Conservation (phyloP, 177 flowering plant species). For the Vitis hybrid region DNA sequence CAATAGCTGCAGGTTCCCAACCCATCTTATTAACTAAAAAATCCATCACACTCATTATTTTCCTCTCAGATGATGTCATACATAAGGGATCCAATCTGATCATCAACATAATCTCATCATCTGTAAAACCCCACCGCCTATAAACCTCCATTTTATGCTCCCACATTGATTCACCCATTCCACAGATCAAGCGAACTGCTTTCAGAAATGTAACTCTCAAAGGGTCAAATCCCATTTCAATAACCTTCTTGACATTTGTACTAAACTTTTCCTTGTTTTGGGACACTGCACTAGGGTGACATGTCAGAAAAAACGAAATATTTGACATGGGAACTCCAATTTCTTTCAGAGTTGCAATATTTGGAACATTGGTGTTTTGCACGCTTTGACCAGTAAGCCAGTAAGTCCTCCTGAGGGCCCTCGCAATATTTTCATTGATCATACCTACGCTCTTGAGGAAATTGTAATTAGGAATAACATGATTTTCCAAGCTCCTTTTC, state of each 20-base stretch:
- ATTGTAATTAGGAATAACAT: background rate
- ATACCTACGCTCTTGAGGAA: background rate
- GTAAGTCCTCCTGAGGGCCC: background rate
- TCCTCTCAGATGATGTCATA: too few species aligned
- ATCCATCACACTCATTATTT: too few species aligned
- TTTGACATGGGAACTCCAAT: slow-evolving; percentile 3
- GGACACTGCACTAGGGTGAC: background rate
- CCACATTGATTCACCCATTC: background rate
- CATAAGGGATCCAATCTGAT: too few species aligned
- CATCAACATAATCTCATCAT: too few species aligned
- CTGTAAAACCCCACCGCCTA: too few species aligned
- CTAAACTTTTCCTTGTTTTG: background rate
- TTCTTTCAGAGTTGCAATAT: background rate
- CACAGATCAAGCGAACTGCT: background rate
- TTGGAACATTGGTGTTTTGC: background rate
- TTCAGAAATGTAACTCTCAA: background rate
- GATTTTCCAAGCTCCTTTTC: background rate
- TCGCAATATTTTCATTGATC: background rate
- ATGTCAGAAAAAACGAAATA: background rate
- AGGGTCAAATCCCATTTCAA: slow-evolving; percentile 15
- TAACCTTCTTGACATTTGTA: background rate
- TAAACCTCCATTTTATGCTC: slow-evolving; percentile 3
- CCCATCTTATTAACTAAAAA: too few species aligned
- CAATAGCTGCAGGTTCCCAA: too few species aligned
- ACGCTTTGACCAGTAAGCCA: background rate